phyloP scores from a whole-genome alignment of 2,329 filamentous ascomycete genomes.

The Penicillium concentricum region DNA sequence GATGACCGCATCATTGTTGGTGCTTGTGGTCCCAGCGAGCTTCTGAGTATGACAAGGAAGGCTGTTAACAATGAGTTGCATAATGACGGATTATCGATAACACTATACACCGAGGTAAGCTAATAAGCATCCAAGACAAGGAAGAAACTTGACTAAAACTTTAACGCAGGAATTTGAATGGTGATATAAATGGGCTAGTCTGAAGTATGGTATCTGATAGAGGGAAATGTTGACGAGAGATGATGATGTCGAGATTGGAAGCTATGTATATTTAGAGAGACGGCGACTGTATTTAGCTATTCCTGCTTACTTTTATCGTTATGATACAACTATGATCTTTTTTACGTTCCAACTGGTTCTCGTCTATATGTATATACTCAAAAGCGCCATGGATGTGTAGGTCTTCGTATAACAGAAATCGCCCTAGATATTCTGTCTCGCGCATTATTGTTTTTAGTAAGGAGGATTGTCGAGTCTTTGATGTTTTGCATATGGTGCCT shows the following conservation, averaged over 20 bases:
- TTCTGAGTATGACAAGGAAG: neutral
- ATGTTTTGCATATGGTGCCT: no score
- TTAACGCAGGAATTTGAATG: neutral
- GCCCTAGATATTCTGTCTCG: no score
- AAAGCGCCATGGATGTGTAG: neutral
- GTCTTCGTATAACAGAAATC: slow-evolving; percentile 10
- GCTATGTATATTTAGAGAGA: neutral
- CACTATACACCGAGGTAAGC: slow-evolving; percentile 2
- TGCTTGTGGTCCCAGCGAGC: neutral
- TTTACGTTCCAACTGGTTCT: neutral
- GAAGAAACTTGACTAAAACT: neutral
- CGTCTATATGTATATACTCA: neutral
- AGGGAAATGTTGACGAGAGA: no score
- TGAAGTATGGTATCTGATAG: neutral
- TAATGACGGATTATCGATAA: neutral
- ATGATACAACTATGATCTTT: neutral
- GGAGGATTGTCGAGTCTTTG: no score
- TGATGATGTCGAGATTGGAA: neutral
- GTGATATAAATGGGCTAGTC: neutral
- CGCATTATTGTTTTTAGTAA: no score
- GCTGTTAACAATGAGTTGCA: neutral
- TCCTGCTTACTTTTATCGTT: neutral
- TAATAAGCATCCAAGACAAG: neutral
- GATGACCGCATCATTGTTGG: slow-evolving; percentile 1
- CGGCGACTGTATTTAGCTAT: neutral